Evolutionary conservation across 805 yeast genomes (phyloP).

Genomic region (Nakazawaea sp.): DNA sequence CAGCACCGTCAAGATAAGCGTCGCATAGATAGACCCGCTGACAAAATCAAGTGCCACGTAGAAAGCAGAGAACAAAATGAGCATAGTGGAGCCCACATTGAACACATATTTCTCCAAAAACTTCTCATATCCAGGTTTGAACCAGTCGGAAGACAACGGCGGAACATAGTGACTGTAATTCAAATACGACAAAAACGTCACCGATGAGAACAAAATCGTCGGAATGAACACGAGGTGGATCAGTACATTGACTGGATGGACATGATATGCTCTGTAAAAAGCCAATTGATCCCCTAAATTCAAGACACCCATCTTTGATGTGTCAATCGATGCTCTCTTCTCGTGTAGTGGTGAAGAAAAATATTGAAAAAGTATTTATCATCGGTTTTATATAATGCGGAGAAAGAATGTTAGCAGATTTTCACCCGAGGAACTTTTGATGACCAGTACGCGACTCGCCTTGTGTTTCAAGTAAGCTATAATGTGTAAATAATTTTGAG

Average conservation of each 20-base stretch:
- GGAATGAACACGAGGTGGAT: constrained; percentile 84
- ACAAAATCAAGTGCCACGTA: constrained; percentile 51
- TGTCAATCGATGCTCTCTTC: no score
- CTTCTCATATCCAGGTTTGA: constrained; percentile 11
- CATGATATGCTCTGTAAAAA: constrained; percentile 42
- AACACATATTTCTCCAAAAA: constrained; percentile 14
- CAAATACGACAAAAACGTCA: constrained; percentile 31
- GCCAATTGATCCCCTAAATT: constrained; percentile 45
- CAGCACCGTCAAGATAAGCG: constrained; percentile 25
- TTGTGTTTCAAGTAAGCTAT: no score
- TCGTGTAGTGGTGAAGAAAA: no score
- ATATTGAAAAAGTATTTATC: no score
- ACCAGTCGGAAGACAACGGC: constrained; percentile 14
- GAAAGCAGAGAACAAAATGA: constrained; percentile 45
- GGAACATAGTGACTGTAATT: constrained; percentile 14
- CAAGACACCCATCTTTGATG: constrained; percentile 18
- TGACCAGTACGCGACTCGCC: no score
- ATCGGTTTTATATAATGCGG: no score
- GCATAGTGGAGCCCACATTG: constrained; percentile 41
- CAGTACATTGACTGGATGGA: constrained; percentile 49
- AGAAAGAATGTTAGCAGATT: no score
- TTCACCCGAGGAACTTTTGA: no score
- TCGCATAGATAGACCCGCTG: constrained; percentile 39
- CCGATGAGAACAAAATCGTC: constrained; percentile 51
- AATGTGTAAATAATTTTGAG: no score